Conservation (phyloP, 1,284 basidiomycete genomes). For the Ceratobasidium sp. region DNA sequence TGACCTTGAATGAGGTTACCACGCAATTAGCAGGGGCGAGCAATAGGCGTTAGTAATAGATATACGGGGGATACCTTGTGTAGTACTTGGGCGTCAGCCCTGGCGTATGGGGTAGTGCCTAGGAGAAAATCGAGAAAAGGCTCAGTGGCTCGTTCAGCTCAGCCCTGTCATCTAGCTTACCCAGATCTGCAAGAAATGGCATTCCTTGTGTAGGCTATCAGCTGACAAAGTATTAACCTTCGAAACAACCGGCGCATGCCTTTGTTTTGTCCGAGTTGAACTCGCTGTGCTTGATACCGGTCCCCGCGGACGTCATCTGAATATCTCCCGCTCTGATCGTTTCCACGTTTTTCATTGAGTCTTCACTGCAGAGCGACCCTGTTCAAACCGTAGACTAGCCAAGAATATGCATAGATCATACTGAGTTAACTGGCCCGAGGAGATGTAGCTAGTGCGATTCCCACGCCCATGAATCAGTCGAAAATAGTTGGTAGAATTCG, state of each 20-base stretch:
- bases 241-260: not conserved
- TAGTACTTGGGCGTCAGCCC: constrained; percentile 77
- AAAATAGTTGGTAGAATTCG: constrained; percentile 58
- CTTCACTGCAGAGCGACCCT: constrained; percentile 60
- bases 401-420: not conserved
- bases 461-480: not conserved
- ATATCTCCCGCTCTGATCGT: constrained; percentile 85
- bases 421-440: not conserved
- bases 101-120: constrained; percentile 58
- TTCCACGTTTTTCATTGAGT: constrained; percentile 90
- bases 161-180: constrained; percentile 47
- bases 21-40: constrained; percentile 12
- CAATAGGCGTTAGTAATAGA: not conserved
- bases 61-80: constrained; percentile 55
- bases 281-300: constrained; percentile 85
- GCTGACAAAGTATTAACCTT: constrained; percentile 1
- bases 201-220: constrained; percentile 45
- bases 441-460: constrained; percentile 4
- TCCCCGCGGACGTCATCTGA: constrained; percentile 90
- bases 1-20: constrained; percentile 51
- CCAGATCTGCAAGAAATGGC: constrained; percentile 92
- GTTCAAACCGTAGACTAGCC: not conserved
- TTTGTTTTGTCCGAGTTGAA: constrained; percentile 37
- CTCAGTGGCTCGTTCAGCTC: not conserved
- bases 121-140: constrained; percentile 11